Evolutionary conservation across 495 filamentous ascomycete genomes (phyloP), one percentile per base, ranked within the genome.

Genomic region (Neurospora sp.): DNA sequence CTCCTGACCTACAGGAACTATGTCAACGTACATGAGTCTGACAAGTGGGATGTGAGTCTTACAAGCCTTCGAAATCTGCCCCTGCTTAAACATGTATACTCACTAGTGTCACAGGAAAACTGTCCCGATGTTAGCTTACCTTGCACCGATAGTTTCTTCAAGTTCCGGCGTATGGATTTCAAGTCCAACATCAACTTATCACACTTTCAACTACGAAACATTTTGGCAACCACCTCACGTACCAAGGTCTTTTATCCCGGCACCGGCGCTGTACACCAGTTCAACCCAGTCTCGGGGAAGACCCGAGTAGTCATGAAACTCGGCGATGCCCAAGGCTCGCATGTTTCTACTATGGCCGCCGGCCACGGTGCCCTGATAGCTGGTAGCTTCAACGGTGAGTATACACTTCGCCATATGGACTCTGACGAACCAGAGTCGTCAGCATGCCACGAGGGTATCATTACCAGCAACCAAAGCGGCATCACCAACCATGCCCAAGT

Each of bases 181-280:
- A 81, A 83, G 42, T 86, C 87, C 38, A 86, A 88, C 53, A 87
- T 92, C 22, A 86, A 87, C 38, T 82, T 95, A 35, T 84, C 91
- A 42, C 95, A 98, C 80, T 97, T 97, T 76, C 95, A 98, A 76
- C 87, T 98, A 18, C 92, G 95, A 68, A 95, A 97, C 78, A 81
- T 96, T 2, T 85, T 98, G 73, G 90, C 90, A 3, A 87, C 89
- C 69, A 87, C 89, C 20, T 91, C 91, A 11, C 90, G 90, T 53
- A 91, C 91, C 68, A 89, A 93, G 68, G 83, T 92, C 46, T 94
- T 91, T 80, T 97, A 96, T 79, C 89, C 93, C 37, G 85, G 85
- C 37, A 83, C 85, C 72, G 87, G 85, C 20, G 86, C 86, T 70
- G 82, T 96, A 31, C 79, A 82, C 37, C 82, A 85, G 53, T 85